These are phyloP conservation scores for Agrocybe pediades DNA, from an alignment of 768 basidiomycete species.

Conservation along the genomic window DNA sequence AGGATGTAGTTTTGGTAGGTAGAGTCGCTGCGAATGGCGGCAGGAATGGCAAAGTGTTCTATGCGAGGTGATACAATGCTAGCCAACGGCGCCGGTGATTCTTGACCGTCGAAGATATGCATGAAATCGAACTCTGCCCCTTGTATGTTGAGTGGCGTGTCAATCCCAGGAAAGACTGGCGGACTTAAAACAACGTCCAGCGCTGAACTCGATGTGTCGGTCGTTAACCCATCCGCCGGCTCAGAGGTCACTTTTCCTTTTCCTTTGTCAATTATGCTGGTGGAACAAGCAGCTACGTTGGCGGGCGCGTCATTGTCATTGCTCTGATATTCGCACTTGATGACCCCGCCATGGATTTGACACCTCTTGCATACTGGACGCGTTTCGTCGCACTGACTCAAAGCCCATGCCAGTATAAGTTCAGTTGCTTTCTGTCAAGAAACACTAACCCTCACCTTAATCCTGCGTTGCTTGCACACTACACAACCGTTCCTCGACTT, in stretches of 20 bases:
- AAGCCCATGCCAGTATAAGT: background rate
- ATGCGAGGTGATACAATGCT: background rate
- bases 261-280: no score
- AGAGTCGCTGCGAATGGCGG: background rate
- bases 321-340: background rate
- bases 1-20: background rate
- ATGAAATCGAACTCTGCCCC: no score
- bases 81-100: background rate
- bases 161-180: no score
- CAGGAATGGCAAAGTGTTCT: background rate
- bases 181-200: no score
- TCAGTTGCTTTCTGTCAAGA: background rate
- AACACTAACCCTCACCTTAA: background rate
- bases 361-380: background rate
- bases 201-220: no score
- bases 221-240: no score
- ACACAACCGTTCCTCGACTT: background rate
- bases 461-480: background rate
- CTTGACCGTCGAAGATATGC: no score
- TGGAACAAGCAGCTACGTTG: no score
- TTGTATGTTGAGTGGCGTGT: no score
- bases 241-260: no score
- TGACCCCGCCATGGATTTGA: background rate
- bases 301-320: no score
- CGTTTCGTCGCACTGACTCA: background rate